Conservation (phyloP, 495 filamentous ascomycete species). For the Hypomontagnella submonticulosa region DNA sequence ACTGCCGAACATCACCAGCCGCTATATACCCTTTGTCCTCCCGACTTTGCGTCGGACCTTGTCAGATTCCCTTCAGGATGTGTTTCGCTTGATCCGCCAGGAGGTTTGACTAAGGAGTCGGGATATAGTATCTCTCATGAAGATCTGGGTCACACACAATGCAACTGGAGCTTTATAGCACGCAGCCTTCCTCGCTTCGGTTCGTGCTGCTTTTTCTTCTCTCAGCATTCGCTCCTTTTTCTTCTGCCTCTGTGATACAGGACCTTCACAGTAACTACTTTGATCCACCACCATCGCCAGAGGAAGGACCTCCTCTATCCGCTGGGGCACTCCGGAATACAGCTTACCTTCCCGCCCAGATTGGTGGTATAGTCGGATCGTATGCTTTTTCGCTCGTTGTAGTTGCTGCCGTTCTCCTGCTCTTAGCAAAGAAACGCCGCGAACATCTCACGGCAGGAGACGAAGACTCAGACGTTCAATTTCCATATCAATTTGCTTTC, state of each 20-base stretch:
- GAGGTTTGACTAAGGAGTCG: conserved; percentile 50
- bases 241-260: conserved; percentile 48
- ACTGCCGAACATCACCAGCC: conserved; percentile 61
- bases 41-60: conserved; percentile 48
- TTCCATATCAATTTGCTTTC: conserved; percentile 50
- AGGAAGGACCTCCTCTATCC: conserved; percentile 68
- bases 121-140: conserved; percentile 46
- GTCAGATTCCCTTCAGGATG: conserved; percentile 56
- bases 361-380: conserved; percentile 81
- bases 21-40: conserved; percentile 63
- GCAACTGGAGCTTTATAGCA: conserved; percentile 48
- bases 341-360: conserved; percentile 74
- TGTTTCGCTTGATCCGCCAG: conserved; percentile 58
- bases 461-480: conserved; percentile 42
- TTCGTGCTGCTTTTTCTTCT: conserved; percentile 43
- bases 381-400: conserved; percentile 79
- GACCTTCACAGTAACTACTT: conserved; percentile 63
- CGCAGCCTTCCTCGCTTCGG: conserved; percentile 38
- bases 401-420: conserved; percentile 72
- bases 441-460: conserved; percentile 51
- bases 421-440: conserved; percentile 56
- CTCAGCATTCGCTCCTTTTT: conserved; percentile 51
- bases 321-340: conserved; percentile 65
- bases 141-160: conserved; percentile 50
- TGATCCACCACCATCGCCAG: conserved; percentile 66